Percentiles rank a stretch among this genome's conserved stretches.
These are phyloP conservation scores for Pulveroboletus sp. DNA, from an alignment of 768 basidiomycete genomes.

Conservation along the genomic window DNA sequence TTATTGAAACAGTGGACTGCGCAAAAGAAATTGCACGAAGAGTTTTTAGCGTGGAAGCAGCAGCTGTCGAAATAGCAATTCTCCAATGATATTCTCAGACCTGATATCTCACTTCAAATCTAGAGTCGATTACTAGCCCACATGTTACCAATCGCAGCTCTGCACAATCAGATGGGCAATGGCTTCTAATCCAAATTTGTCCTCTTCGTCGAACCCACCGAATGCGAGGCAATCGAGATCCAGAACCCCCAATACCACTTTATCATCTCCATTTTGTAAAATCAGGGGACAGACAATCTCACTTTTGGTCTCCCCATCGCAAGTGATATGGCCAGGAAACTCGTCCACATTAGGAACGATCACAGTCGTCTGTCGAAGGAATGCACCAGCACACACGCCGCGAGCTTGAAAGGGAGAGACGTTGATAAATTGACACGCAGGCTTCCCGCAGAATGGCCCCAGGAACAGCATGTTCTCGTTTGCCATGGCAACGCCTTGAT, in stretches of 20 bases:
- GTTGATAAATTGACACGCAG: slow-evolving; percentile 83
- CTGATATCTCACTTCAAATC: neutral
- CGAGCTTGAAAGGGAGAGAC: slow-evolving; percentile 47
- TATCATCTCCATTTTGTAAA: slow-evolving; percentile 29
- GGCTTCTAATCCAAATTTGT: slow-evolving; percentile 69
- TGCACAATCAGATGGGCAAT: slow-evolving; percentile 63
- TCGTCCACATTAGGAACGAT: slow-evolving; percentile 74
- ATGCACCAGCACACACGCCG: slow-evolving; percentile 89
- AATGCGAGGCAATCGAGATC: slow-evolving; percentile 82
- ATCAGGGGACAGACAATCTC: slow-evolving; percentile 86
- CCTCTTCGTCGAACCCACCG: slow-evolving; percentile 71
- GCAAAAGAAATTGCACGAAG: slow-evolving; percentile 79
- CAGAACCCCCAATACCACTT: slow-evolving; percentile 52
- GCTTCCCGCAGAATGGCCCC: slow-evolving; percentile 87
- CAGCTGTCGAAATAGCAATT: slow-evolving; percentile 18
- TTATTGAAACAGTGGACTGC: slow-evolving; percentile 63
- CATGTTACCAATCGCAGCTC: slow-evolving; percentile 59
- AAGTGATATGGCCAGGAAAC: slow-evolving; percentile 93
- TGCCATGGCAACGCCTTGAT: slow-evolving; percentile 11
- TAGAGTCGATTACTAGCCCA: slow-evolving; percentile 12
- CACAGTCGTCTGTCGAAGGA: slow-evolving; percentile 48
- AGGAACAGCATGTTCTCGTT: slow-evolving; percentile 45
- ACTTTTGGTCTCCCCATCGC: slow-evolving; percentile 85
- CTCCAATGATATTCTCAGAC: too few species aligned
- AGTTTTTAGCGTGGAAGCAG: slow-evolving; percentile 56